Evolutionary conservation across 441 rosid species (phyloP).

Genomic region (Adansonia grandidieri): DNA sequence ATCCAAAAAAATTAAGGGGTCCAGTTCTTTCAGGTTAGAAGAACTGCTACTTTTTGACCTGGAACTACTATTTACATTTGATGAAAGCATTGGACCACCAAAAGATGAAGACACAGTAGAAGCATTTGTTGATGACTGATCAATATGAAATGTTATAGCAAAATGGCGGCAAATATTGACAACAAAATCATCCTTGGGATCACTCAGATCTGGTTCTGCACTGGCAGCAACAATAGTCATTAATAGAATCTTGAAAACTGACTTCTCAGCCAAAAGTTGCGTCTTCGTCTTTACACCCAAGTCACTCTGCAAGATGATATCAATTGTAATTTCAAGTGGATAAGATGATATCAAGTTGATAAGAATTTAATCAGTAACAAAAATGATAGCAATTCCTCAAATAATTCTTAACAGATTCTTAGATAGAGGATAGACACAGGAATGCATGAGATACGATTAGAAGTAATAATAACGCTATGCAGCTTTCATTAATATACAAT

Average conservation of each 20-base stretch:
- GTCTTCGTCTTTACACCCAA: slow-evolving; percentile 98
- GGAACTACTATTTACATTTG: slow-evolving; percentile 50
- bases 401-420: background rate
- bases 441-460: slow-evolving; percentile 11
- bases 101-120: slow-evolving; percentile 48
- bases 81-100: slow-evolving; percentile 59
- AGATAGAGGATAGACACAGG: slow-evolving; percentile 17
- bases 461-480: background rate
- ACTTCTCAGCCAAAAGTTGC: slow-evolving; percentile 93
- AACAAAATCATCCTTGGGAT: slow-evolving; percentile 79
- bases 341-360: background rate
- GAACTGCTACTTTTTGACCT: slow-evolving; percentile 57
- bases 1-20: slow-evolving; percentile 87
- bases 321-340: slow-evolving; percentile 3
- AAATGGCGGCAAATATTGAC: slow-evolving; percentile 86
- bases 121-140: slow-evolving; percentile 55
- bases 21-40: slow-evolving; percentile 78
- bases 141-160: slow-evolving; percentile 86
- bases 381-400: background rate
- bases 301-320: slow-evolving; percentile 68
- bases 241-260: slow-evolving; percentile 87
- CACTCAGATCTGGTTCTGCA: slow-evolving; percentile 78
- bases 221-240: slow-evolving; percentile 82
- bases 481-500: slow-evolving; percentile 20
- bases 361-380: background rate